Base-by-base conservation (phyloP, 129 eudicot species). In the Chrysanthemum makinoi region DNA sequence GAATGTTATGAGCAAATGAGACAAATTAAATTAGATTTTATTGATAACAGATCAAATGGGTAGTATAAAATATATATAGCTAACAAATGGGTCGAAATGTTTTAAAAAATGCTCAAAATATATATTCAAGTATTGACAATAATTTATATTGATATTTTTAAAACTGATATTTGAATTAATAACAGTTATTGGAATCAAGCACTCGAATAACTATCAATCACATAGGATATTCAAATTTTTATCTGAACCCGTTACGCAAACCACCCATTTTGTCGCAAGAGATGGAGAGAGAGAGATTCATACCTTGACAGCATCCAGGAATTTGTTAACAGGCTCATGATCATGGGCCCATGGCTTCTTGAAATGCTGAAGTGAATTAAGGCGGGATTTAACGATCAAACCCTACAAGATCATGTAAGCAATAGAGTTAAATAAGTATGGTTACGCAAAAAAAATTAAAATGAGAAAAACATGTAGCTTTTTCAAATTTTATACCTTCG, bases 311-410 rank as follows among this genome's bases (percentile, higher is more conserved):
- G 91, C 97, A 72, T 95, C 87, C 77, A 88, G 62, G 68, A 95
- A 81, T 9, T 71, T 68, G 18, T 26, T 69, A 66, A 94, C 89
- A 18, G 97, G 93, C 81, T 94, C 93, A 53, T 86, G 94, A 16
- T 94, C 97, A 72, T 94, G 99, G 75, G 99, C 99, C 99, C 99
- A 95, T 5, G 97, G 96, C 82, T 85, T 86, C 91, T 95, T 95
- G 71, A 90, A 95, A 80, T 90, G 96, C 55, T 95, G 99, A 75
- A 95, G 95, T 56, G 96, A 86, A n/a, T 88, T 95, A 82, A 82
- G 46, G 53, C 99, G 96, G 53, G 93, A 88, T 52, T 78, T 83
- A 73, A 95, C 96, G 48, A 95, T 95, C 79, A 95, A 80, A 51
- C 99, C 99, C 99, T 95, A 80, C 72, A 80, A 55, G 55, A 62